These are phyloP conservation scores for Linum tenue DNA, from an alignment of 345 rosid species.

Conservation along the genomic window DNA sequence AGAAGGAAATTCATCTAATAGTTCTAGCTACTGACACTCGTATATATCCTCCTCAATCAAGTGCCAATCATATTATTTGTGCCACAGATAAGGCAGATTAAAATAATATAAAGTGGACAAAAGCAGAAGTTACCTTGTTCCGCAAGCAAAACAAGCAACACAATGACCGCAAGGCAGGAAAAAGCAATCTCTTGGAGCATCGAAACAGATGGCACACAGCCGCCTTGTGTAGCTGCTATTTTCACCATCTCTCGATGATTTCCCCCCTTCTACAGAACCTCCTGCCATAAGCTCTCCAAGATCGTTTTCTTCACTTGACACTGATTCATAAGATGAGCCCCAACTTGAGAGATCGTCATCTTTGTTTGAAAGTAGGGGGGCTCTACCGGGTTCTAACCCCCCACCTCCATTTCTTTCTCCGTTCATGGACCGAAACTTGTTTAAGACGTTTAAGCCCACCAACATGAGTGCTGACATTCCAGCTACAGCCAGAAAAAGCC, in stretches of 20 bases:
- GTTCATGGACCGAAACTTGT: slow-evolving; percentile 36
- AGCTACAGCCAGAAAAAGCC: slow-evolving; percentile 30
- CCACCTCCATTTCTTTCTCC: slow-evolving; percentile 32
- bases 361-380: slow-evolving; percentile 69
- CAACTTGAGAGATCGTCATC: slow-evolving; percentile 86
- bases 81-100: not conserved
- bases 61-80: no score
- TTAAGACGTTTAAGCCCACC: slow-evolving; percentile 46
- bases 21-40: no score
- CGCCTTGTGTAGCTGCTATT: slow-evolving; percentile 57
- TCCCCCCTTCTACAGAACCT: slow-evolving; percentile 37
- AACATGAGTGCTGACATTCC: slow-evolving; percentile 60
- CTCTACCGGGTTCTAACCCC: slow-evolving; percentile 35
- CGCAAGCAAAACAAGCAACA: slow-evolving; percentile 83
- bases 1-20: no score
- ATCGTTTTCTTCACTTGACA: slow-evolving; percentile 57
- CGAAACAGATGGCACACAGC: slow-evolving; percentile 96
- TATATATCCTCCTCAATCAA: no score
- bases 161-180: slow-evolving; percentile 99
- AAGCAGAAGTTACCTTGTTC: slow-evolving; percentile 53
- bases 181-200: slow-evolving; percentile 97
- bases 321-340: slow-evolving; percentile 90
- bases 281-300: slow-evolving; percentile 45
- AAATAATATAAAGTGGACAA: slow-evolving; percentile 1
- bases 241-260: slow-evolving; percentile 42